Conservation (phyloP, 768 basidiomycete genomes). For the Lactifluus piperatus region DNA sequence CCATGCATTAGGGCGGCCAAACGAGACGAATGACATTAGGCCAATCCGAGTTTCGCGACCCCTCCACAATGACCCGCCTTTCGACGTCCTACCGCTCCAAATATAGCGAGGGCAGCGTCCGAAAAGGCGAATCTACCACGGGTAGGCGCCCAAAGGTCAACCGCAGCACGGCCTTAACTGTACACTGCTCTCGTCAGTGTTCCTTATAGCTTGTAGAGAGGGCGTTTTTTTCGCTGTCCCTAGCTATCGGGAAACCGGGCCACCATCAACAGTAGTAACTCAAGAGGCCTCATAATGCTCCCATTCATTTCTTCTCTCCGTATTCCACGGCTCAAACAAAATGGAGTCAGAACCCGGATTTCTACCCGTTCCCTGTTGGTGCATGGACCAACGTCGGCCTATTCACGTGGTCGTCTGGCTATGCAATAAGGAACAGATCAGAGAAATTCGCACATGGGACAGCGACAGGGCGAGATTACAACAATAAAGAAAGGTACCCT, state of each 20-base stretch:
- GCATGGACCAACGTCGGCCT: not conserved
- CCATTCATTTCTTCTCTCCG: not conserved
- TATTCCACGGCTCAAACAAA: not conserved
- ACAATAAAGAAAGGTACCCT: too few species aligned
- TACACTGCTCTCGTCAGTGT: not conserved
- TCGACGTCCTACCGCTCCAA: not conserved
- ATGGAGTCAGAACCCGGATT: not conserved
- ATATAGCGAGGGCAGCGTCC: not conserved
- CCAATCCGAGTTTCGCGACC: too few species aligned
- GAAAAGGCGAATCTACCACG: not conserved
- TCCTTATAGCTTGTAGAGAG: not conserved
- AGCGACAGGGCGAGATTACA: too few species aligned
- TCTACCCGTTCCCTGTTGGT: not conserved
- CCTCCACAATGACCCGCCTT: too few species aligned
- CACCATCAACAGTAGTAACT: not conserved
- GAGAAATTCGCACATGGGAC: not conserved
- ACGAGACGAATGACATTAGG: too few species aligned
- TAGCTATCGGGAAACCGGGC: not conserved
- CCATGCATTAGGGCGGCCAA: not conserved
- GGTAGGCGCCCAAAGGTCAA: not conserved
- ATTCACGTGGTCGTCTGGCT: not conserved
- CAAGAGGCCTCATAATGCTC: not conserved
- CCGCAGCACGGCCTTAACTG: not conserved
- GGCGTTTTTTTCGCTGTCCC: not conserved
- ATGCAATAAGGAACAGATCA: not conserved